These are phyloP conservation scores for Mycena vulgaris DNA, from an alignment of 768 basidiomycete species.

Conservation along the genomic window DNA sequence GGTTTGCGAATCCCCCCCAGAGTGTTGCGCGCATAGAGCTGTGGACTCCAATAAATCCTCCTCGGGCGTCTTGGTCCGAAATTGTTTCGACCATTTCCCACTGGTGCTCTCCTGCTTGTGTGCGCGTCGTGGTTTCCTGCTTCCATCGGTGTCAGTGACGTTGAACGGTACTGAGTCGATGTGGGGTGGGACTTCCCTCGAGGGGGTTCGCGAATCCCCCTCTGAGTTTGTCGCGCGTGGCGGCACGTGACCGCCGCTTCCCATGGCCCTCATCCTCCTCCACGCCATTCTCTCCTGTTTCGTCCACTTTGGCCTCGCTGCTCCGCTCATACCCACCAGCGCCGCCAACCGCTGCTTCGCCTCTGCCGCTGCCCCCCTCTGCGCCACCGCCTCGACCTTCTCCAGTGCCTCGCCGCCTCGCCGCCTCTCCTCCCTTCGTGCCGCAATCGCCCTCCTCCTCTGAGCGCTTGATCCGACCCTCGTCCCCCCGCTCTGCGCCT, in stretches of 20 bases:
- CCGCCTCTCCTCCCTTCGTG: background rate
- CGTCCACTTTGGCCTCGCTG: background rate
- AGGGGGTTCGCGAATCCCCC: slow-evolving; percentile 31
- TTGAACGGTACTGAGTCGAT: background rate
- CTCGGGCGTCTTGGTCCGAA: background rate
- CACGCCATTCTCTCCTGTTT: slow-evolving; percentile 10
- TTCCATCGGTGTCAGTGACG: slow-evolving; percentile 12
- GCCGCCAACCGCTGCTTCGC: background rate
- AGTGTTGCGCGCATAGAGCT: slow-evolving; percentile 13
- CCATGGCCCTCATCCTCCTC: slow-evolving; percentile 3
- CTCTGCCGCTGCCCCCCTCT: background rate
- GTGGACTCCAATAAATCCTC: background rate
- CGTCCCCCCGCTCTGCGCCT: background rate
- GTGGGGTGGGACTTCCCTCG: slow-evolving; percentile 32
- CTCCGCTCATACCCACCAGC: slow-evolving; percentile 1
- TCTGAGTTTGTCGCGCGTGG: slow-evolving; percentile 25
- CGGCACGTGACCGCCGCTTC: slow-evolving; percentile 7
- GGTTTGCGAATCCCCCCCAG: slow-evolving; percentile 22
- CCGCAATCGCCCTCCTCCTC: slow-evolving; percentile 17
- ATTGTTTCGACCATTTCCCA: slow-evolving; percentile 1
- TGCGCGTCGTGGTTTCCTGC: slow-evolving; percentile 11
- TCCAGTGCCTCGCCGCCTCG: background rate
- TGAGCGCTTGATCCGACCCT: background rate
- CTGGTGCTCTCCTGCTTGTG: background rate
- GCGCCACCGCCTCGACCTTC: background rate